A percentile compares a stretch with the other conserved stretches of the same genome.
These are phyloP conservation scores for Annulohypoxylon moriforme DNA, from an alignment of 495 filamentous ascomycete species.

Conservation along the genomic window DNA sequence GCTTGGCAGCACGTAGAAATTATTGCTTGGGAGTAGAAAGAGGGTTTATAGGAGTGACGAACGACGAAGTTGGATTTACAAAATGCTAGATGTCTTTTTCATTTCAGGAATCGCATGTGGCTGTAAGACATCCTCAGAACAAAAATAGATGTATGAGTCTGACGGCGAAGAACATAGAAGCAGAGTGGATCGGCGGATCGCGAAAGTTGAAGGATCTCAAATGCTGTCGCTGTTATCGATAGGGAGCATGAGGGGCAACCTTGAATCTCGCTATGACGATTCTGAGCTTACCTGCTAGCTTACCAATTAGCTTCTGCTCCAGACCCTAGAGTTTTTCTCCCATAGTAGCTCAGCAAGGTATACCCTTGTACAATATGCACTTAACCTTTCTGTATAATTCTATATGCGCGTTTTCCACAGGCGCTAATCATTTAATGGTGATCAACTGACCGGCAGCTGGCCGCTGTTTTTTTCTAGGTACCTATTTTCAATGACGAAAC, in stretches of 20 bases:
- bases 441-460: constrained; percentile 25
- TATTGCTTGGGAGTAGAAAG: neutral
- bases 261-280: constrained; percentile 10
- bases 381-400: neutral
- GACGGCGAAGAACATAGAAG: constrained; percentile 32
- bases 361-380: neutral
- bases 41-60: neutral
- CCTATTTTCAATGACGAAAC: constrained; percentile 32
- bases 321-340: neutral
- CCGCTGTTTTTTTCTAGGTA: neutral
- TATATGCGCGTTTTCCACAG: neutral
- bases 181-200: constrained; percentile 36
- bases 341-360: neutral
- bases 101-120: constrained; percentile 18
- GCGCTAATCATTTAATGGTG: neutral
- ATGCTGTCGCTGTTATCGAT: constrained; percentile 29
- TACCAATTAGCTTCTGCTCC: too few relatives aligned
- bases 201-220: neutral
- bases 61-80: neutral
- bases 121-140: neutral
- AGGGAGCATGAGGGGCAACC: constrained; percentile 27
- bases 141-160: constrained; percentile 21
- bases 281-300: neutral
- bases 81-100: neutral
- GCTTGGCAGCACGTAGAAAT: neutral